These are phyloP conservation scores for Epithele typhae DNA, from an alignment of 768 basidiomycete species.

Conservation along the genomic window DNA sequence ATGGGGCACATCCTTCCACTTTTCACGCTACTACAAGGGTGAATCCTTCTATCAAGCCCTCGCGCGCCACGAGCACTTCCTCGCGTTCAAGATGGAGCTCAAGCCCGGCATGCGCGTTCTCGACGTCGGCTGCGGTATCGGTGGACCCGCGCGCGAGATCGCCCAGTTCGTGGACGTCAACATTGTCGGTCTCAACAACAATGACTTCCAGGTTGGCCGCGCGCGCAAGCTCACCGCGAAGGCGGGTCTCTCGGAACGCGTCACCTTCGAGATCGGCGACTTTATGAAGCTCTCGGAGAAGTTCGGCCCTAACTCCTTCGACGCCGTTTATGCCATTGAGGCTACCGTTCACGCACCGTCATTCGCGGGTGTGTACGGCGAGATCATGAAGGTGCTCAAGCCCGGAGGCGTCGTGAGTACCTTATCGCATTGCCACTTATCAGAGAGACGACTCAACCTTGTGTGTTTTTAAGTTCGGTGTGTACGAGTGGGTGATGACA, in stretches of 20 bases:
- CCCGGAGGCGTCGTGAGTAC: conserved; percentile 86
- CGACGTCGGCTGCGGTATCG: conserved; percentile 97
- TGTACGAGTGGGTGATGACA: conserved; percentile 99
- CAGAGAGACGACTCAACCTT: too few species aligned
- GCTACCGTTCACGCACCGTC: conserved; percentile 95
- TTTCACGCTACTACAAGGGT: conserved; percentile 95
- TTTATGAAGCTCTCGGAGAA: conserved; percentile 93
- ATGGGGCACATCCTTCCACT: conserved; percentile 91
- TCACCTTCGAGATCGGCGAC: conserved; percentile 87
- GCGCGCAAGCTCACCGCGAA: conserved; percentile 78
- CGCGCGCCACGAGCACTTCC: conserved; percentile 97
- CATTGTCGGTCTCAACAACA: conserved; percentile 91
- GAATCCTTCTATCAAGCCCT: conserved; percentile 70
- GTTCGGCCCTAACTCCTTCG: conserved; percentile 91
- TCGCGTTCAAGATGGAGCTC: conserved; percentile 80
- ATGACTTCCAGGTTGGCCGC: conserved; percentile 89
- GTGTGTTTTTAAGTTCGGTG: conserved; percentile 67
- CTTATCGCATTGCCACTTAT: too few species aligned
- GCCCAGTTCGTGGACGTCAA: conserved; percentile 83
- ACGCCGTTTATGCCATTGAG: conserved; percentile 98
- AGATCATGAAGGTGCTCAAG: conserved; percentile 92
- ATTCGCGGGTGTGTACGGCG: conserved; percentile 92
- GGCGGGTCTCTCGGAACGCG: conserved; percentile 70
- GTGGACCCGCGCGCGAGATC: conserved; percentile 95
- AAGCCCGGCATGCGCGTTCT: conserved; percentile 92